These are phyloP conservation scores for Ilyonectria mors-panacis DNA, from an alignment of 2,329 filamentous ascomycete genomes.

Conservation along the genomic window DNA sequence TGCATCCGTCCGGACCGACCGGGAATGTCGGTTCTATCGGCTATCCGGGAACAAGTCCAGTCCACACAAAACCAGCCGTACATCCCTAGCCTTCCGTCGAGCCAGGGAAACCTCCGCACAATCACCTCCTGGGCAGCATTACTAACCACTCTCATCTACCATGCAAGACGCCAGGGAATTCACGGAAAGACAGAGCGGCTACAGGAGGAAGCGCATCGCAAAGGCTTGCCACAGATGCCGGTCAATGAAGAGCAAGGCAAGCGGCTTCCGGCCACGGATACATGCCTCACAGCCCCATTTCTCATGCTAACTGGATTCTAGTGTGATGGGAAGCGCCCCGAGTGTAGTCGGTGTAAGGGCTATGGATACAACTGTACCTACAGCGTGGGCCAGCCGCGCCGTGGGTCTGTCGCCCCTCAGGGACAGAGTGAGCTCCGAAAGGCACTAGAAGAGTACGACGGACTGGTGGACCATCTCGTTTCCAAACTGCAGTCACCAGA, in stretches of 20 bases:
- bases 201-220: constrained; percentile 40
- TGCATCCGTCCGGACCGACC: too few relatives aligned
- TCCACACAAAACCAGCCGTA: too few relatives aligned
- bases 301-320: not conserved
- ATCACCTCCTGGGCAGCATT: too few relatives aligned
- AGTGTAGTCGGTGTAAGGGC: constrained; percentile 44
- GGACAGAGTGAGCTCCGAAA: not conserved
- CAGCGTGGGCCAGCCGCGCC: constrained; percentile 3
- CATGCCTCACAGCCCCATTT: too few relatives aligned
- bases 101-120: too few relatives aligned
- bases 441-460: constrained; percentile 43
- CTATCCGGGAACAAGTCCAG: too few relatives aligned
- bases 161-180: too few relatives aligned
- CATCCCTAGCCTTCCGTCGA: too few relatives aligned
- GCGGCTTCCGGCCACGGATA: not conserved
- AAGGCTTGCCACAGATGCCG: constrained; percentile 46
- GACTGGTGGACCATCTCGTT: not conserved
- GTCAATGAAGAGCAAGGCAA: constrained; percentile 46
- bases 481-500: not conserved
- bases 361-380: constrained; percentile 44
- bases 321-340: constrained; percentile 40
- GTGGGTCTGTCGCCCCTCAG: not conserved
- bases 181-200: not conserved
- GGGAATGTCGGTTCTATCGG: too few relatives aligned
- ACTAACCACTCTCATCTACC: too few relatives aligned